Conservation (phyloP, 345 rosid genomes). For the Fremontodendron californicum region DNA sequence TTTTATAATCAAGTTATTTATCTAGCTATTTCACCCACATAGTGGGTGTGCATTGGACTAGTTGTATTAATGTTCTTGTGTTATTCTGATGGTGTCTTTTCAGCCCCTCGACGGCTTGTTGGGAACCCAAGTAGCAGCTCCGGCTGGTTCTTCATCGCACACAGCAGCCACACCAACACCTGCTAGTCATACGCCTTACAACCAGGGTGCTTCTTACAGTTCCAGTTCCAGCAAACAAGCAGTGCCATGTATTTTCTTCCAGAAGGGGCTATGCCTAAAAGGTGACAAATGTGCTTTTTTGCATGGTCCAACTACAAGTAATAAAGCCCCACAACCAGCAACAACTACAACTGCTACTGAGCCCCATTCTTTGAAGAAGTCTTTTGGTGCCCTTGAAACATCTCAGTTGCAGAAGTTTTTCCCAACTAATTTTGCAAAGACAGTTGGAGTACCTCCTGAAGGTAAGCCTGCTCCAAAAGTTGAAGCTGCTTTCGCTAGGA, state of each 20-base stretch:
- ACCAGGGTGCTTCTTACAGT: constrained; percentile 34
- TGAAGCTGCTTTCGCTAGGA: constrained; percentile 30
- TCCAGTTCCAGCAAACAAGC: constrained; percentile 47
- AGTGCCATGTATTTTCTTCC: constrained; percentile 78
- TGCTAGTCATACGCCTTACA: constrained; percentile 24
- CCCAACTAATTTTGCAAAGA: constrained; percentile 29
- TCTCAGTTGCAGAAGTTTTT: constrained; percentile 35
- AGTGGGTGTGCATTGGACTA: background rate
- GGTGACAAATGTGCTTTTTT: constrained; percentile 82
- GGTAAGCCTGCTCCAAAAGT: constrained; percentile 32
- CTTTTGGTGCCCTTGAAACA: constrained; percentile 31
- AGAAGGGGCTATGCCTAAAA: constrained; percentile 75
- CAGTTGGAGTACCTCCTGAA: constrained; percentile 27
- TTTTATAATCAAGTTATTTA: background rate
- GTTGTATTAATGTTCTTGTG: background rate
- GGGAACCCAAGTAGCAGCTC: constrained; percentile 50
- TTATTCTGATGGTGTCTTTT: constrained; percentile 18
- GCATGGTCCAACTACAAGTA: constrained; percentile 53
- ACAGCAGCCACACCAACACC: constrained; percentile 15
- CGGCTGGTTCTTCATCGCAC: constrained; percentile 42
- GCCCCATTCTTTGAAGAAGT: constrained; percentile 32
- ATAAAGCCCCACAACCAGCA: constrained; percentile 36
- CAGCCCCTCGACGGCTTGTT: constrained; percentile 93
- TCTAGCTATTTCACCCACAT: background rate
- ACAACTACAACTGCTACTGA: constrained; percentile 31